Evolutionary conservation across 202 grass and related monocot genomes (phyloP), one percentile per base, ranked within the genome.

Genomic region (Carex sylvatica): DNA sequence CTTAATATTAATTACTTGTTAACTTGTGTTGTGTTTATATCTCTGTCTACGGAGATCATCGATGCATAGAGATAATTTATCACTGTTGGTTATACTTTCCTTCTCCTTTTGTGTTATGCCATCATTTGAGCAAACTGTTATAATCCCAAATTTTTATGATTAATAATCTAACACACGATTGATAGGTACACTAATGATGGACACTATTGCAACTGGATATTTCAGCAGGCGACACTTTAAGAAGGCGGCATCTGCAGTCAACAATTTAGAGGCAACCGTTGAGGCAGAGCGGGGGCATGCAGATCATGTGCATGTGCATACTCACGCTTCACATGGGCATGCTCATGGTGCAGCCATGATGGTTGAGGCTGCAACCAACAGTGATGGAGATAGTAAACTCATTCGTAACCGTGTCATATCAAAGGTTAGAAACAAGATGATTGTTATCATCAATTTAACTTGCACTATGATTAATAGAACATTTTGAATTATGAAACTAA

Each of bases 201-300:
- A 97, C 68, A 92, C 94, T 5, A 33, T 91, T 44, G 91, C 94
- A 74, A 97, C 94, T 28, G 88, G 91, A 0, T 97, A 89, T 78
- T 91, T 92, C 86, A 84, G 62, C 72, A 82, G 88, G 74, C 77
- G 16, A 53, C 86, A 90, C 4, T 24, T 18, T 52, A 84, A 70
- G 19, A 91, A 83, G 42, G 71, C 66, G 11, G 42, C 40, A 0
- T 36, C 55, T 10, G 60, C 78, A 1, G 36, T 83, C 12, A 84
- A 65, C 0, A 65, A 88, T 22, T 89, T 47, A 2, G 70, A 23
- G 58, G 8, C 7, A 0, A n/a, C 1, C 9, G 23, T 8, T 52
- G 12, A 16, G 77, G 58, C n/a, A 0, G 54, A 54, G 10, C 31
- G 14, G 6, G 61, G 31, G 5, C 71, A 67, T 53, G 69, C 51